Evolutionary conservation across 2,329 filamentous ascomycete species (phyloP), one percentile per base, ranked within the genome.

Genomic region (Aspergillus viridinutans): DNA sequence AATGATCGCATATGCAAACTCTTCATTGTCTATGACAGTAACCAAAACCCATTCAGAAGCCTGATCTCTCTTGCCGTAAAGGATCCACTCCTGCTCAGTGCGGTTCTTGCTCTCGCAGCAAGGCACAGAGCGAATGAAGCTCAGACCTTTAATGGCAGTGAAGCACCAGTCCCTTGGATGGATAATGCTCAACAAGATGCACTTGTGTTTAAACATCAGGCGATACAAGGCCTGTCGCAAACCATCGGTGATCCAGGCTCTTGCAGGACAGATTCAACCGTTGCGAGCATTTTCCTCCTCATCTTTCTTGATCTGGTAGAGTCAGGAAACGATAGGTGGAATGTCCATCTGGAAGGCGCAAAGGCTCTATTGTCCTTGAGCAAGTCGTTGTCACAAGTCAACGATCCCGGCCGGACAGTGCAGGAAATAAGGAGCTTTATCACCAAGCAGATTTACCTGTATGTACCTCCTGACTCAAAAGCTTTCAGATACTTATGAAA

Each of bases 231-330:
- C 5, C 58, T 74, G 4, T 66, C 69, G 2, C 55, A 57, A 7
- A 58, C 58, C 1, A 28, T 74, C 5, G 32, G 57, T 1, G 57
- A 66, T 40, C 25, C 57, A 5, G 26, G 43, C 7, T 17, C 56
- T 5, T 53, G 52, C 28, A 61, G 57, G n/a, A 61, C 60, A 7
- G 69, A 74, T 32, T 62, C 67, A 1, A 73, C 65, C 1, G 62
- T 74, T 29, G 72, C 72, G 25, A 72, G 65, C 32, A 67, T 72
- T 6, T 74, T 74, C 20, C 64, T 74, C 6, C 50, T 72, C 8
- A 65, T 72, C 1, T 72, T 72, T 35, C 48, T 72, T 10, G 70
- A 72, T 50, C 62, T 72, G 4, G 48, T 72, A 1, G 70, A 72
- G 52, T 72, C 69, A 1, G 70, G 70, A 2, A 67, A 67, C 48